These are phyloP conservation scores for Avena atlantica DNA, from an alignment of 176 grass and related monocot species.

Conservation along the genomic window DNA sequence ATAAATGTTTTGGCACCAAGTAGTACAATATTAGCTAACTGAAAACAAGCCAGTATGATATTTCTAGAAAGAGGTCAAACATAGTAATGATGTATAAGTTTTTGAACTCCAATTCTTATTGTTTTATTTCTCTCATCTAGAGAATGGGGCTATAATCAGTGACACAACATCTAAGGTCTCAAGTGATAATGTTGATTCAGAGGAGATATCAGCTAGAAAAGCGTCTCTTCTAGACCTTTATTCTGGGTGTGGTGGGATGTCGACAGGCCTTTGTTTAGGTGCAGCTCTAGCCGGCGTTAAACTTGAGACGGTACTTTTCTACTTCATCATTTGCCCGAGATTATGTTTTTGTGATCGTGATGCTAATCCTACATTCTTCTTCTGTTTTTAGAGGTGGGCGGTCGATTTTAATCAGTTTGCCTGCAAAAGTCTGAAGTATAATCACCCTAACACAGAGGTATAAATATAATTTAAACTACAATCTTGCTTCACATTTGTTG, in stretches of 20 bases:
- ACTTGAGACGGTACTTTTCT: slow-evolving; percentile 67
- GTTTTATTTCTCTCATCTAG: neutral
- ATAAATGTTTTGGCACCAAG: neutral
- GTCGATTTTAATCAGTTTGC: slow-evolving; percentile 73
- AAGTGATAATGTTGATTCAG: neutral
- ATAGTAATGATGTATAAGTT: neutral
- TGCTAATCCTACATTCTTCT: neutral
- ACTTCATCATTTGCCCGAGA: neutral
- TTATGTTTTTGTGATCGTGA: neutral
- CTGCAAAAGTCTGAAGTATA: slow-evolving; percentile 75
- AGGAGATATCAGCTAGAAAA: neutral
- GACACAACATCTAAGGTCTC: neutral
- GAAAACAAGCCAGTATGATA: neutral
- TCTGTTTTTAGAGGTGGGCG: slow-evolving; percentile 63
- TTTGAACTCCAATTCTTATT: neutral
- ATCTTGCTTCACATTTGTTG: neutral
- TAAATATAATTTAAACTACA: neutral
- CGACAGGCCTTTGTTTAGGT: slow-evolving; percentile 82
- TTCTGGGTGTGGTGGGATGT: slow-evolving; percentile 94
- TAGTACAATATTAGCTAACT: neutral
- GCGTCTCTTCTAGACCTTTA: slow-evolving; percentile 74
- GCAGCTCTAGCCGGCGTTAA: slow-evolving; percentile 62
- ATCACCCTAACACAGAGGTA: slow-evolving; percentile 82
- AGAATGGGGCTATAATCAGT: neutral
- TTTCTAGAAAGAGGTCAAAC: neutral